Evolutionary conservation across 2,329 filamentous ascomycete species (phyloP).

Genomic region (Fusarium marasasianum): DNA sequence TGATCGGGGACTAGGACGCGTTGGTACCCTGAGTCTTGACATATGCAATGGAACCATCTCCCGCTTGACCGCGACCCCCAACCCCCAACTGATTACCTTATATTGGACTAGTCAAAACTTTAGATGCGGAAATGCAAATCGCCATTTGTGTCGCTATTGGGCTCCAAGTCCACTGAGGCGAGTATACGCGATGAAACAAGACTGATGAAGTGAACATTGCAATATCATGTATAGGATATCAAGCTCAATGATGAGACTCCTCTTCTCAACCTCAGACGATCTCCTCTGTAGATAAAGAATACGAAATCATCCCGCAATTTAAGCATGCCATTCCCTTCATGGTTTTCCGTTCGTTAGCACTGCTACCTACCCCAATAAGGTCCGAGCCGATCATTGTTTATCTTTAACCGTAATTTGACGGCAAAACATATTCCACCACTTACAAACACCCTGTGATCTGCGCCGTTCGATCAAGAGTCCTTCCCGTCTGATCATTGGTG

Average conservation of each 20-base stretch:
- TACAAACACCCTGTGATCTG: fast-evolving
- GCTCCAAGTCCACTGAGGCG: fast-evolving
- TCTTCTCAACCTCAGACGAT: fast-evolving
- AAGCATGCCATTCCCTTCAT: neutral
- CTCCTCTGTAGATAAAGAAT: neutral
- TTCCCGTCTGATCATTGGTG: slow-evolving; percentile 27
- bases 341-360: neutral
- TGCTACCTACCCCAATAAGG: neutral
- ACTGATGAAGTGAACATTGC: fast-evolving
- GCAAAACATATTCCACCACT: slow-evolving; percentile 5
- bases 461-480: neutral
- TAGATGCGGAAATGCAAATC: neutral
- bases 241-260: fast-evolving
- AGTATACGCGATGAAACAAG: no score
- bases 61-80: neutral
- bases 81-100: neutral
- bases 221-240: no score
- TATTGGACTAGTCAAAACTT: neutral
- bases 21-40: neutral
- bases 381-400: slow-evolving; percentile 4
- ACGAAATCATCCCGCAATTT: neutral
- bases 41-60: neutral
- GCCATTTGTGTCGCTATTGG: fast-evolving
- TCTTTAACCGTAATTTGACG: slow-evolving; percentile 18
- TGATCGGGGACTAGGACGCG: neutral